phyloP scores from a whole-genome alignment of 2,329 filamentous ascomycete genomes.

The Calonectria naviculata region DNA sequence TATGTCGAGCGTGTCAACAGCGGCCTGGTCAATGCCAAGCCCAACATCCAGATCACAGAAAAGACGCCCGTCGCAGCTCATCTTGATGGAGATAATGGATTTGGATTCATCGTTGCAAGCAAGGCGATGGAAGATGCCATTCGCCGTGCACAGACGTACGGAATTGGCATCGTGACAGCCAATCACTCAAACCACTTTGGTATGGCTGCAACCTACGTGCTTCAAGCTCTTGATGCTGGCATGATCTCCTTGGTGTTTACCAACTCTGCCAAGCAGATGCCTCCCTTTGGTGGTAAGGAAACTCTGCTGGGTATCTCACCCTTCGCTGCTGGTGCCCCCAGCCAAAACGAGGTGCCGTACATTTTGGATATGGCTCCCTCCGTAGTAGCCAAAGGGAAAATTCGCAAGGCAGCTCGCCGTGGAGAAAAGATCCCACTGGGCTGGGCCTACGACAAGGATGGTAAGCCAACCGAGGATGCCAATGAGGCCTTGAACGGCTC shows the following conservation, averaged over 20 bases:
- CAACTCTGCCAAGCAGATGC: slow-evolving; percentile 26
- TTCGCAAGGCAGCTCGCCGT: slow-evolving; percentile 18
- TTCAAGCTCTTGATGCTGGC: slow-evolving; percentile 17
- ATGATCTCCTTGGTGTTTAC: slow-evolving; percentile 25
- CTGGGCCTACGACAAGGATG: slow-evolving; percentile 20
- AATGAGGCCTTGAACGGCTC: slow-evolving; percentile 17
- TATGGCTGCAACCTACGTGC: slow-evolving; percentile 24
- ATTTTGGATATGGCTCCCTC: slow-evolving; percentile 25
- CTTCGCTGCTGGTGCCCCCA: slow-evolving; percentile 21
- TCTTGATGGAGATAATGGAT: slow-evolving; percentile 22
- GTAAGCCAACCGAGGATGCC: slow-evolving; percentile 21
- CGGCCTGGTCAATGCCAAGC: slow-evolving; percentile 21
- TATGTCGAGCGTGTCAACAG: slow-evolving; percentile 22
- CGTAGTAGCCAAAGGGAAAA: slow-evolving; percentile 22
- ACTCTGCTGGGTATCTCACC: slow-evolving; percentile 21
- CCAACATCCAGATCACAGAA: slow-evolving; percentile 17
- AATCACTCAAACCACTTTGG: slow-evolving; percentile 26
- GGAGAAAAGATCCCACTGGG: slow-evolving; percentile 23
- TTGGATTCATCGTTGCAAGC: slow-evolving; percentile 23
- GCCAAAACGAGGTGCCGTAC: slow-evolving; percentile 20
- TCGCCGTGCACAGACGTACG: slow-evolving; percentile 18
- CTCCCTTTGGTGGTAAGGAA: slow-evolving; percentile 24
- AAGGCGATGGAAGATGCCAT: slow-evolving; percentile 22
- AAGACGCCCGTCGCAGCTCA: slow-evolving; percentile 23
- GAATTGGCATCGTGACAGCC: slow-evolving; percentile 23